phyloP scores from a whole-genome alignment of 495 filamentous ascomycete genomes.

The Penicillium canariense region DNA sequence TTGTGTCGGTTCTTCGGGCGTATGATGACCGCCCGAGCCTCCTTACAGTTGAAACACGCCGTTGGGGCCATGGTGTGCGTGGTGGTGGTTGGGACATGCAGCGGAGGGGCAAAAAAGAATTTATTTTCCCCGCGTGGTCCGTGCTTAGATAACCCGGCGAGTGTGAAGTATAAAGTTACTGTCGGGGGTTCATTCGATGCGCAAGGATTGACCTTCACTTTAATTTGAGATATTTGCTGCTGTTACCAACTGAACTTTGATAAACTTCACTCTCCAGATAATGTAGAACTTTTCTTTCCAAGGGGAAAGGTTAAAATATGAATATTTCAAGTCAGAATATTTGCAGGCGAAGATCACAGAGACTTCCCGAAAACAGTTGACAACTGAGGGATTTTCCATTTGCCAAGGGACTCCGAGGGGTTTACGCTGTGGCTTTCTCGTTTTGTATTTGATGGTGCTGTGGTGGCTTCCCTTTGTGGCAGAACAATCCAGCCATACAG shows the following conservation, averaged over 20 bases:
- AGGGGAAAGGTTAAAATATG: too few species aligned
- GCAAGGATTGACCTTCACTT: too few species aligned
- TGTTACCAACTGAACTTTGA: too few species aligned
- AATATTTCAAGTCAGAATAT: background rate
- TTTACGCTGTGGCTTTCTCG: background rate
- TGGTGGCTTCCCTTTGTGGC: conserved; percentile 21
- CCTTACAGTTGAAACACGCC: conserved; percentile 72
- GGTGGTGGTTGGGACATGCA: conserved; percentile 5
- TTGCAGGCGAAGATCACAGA: background rate
- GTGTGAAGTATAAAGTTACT: background rate
- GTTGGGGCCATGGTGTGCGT: conserved; percentile 51
- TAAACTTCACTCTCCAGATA: too few species aligned
- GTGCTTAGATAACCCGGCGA: conserved; percentile 11
- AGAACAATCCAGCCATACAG: conserved; percentile 16
- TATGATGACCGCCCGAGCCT: conserved; percentile 78
- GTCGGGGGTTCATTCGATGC: too few species aligned
- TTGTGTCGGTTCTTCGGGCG: conserved; percentile 91
- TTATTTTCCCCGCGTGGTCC: conserved; percentile 22
- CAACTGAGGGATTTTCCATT: background rate
- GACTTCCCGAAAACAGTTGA: background rate
- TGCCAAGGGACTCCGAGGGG: too few species aligned
- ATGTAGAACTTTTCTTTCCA: too few species aligned
- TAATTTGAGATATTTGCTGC: too few species aligned
- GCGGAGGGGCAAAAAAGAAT: conserved; percentile 24
- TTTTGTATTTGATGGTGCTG: background rate